Evolutionary conservation across 225 moss, liverwort and hornwort genomes (phyloP), one percentile per base, ranked within the genome.

Genomic region (Pseudoscleropodium purum): DNA sequence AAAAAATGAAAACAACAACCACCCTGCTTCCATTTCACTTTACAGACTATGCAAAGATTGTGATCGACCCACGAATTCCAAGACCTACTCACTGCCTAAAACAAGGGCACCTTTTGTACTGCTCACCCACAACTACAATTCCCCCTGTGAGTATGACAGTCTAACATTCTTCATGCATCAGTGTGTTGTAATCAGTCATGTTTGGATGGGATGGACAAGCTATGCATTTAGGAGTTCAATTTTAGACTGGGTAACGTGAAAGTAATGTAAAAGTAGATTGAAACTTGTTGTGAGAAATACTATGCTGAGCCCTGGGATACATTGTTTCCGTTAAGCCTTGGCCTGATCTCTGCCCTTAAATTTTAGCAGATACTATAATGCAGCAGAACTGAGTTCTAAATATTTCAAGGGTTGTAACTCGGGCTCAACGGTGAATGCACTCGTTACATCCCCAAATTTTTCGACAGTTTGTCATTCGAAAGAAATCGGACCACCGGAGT

Each of bases 291-390:
- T 34, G 5, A 47, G 13, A 21, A 21, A 21, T 51, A 20, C 14
- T 14, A 51, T 13, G 13, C 0, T 76, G 14, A 76, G 34, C 5
- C 31, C 0, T 51, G 4, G 11, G 2, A 21, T 51, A 51, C 33
- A 2, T 21, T 76, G 11, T 51, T 51, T 47, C 10, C 2, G 0
- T 17, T 47, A 18, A 47, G 18, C 4, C 27, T 0, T 27, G 1
- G 8, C 16, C 1, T 1, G 0, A 73, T 73, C 5, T 25, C 1
- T 9, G 16, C 15, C 18, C 27, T 30, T 4, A 18, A 2, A 75
- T 30, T 45, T 75, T 11, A 75, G 1, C 1, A 11, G 7, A 31
- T 75, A 31, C 30, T 31, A 30, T 11, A 75, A 18, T 23, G 59
- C 59, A 49, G 10, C 2, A 41, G 2, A 49, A 29, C 18, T 5